phyloP scores from a whole-genome alignment of 805 yeast genomes.

The Blastobotrys attinorum region DNA sequence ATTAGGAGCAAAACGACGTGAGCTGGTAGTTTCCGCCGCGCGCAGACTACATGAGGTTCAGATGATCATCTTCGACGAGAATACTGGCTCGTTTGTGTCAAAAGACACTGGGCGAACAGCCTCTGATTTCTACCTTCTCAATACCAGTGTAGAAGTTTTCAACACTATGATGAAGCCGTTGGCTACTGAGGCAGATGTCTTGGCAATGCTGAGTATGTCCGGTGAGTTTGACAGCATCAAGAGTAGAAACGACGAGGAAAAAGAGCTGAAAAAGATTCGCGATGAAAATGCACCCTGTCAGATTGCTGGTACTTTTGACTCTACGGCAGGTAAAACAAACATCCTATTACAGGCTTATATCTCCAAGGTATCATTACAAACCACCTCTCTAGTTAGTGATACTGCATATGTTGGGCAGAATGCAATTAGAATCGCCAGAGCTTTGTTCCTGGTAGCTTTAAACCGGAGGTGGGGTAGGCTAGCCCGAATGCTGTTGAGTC shows the following conservation, averaged over 20 bases:
- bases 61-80: conserved; percentile 89
- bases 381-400: conserved; percentile 79
- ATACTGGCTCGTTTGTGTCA: conserved; percentile 66
- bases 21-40: conserved; percentile 74
- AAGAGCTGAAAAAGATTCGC: conserved; percentile 56
- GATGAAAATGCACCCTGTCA: conserved; percentile 63
- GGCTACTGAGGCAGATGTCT: conserved; percentile 87
- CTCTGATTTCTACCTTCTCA: conserved; percentile 82
- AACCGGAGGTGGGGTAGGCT: conserved; percentile 88
- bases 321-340: conserved; percentile 81
- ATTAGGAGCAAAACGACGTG: conserved; percentile 62
- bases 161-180: conserved; percentile 74
- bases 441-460: conserved; percentile 77
- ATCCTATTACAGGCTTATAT: conserved; percentile 81
- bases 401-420: conserved; percentile 92
- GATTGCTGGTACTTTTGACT: conserved; percentile 65
- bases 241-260: conserved; percentile 77
- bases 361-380: conserved; percentile 63
- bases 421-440: conserved; percentile 86
- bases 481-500: conserved; percentile 61
- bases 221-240: conserved; percentile 88
- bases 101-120: conserved; percentile 93
- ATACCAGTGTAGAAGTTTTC: conserved; percentile 82
- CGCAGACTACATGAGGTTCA: conserved; percentile 75
- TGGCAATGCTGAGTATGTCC: conserved; percentile 84